Evolutionary conservation across 2,329 filamentous ascomycete genomes (phyloP), one percentile per base, ranked within the genome.

Genomic region (Teratosphaeria gauchensis): DNA sequence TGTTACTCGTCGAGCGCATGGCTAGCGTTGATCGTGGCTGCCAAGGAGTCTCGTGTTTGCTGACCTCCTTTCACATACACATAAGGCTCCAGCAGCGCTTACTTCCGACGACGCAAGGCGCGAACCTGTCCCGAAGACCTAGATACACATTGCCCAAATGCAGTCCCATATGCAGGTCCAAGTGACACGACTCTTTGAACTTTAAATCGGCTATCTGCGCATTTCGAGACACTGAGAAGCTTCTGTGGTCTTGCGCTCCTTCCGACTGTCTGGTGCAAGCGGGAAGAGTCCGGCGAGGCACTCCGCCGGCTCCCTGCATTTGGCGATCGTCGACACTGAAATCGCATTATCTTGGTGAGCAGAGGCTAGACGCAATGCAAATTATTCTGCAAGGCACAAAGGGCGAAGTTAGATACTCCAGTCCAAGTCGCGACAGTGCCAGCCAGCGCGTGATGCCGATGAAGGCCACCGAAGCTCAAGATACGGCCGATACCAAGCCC

Each of bases 151-250:
- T 35, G 38, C 35, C 54, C 57, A 21, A 46, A 63, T 54, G 57
- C 59, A 59, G 57, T 53, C 35, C 38, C 56, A 35, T 58, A 54
- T 63, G 56, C 61, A 63, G 59, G 55, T 61, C 51, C 52, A 38
- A 48, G 61, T 60, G 54, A 38, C 54, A 61, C 61, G 35, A 30
- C 38, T 8, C 19, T 21, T 19, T 19, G 16, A 48, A 11, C 33
- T 35, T 35, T 14, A 28, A 14, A 9, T 3, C 33, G 14, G 33
- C 33, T 35, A 35, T 35, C 2, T 35, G 33, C 14, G 33, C 33
- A 35, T 35, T 14, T 14, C 33, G 33, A 35, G 33, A 11, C 33
- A 35, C 35, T 51, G n/a, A 38, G 21, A 57, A 62, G 58, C 56
- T 59, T 56, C 55, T 53, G 57, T 55, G 55, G 48, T 38, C 56